Conservation (phyloP, 768 basidiomycete genomes). For the Rhizopogon roseolus region DNA sequence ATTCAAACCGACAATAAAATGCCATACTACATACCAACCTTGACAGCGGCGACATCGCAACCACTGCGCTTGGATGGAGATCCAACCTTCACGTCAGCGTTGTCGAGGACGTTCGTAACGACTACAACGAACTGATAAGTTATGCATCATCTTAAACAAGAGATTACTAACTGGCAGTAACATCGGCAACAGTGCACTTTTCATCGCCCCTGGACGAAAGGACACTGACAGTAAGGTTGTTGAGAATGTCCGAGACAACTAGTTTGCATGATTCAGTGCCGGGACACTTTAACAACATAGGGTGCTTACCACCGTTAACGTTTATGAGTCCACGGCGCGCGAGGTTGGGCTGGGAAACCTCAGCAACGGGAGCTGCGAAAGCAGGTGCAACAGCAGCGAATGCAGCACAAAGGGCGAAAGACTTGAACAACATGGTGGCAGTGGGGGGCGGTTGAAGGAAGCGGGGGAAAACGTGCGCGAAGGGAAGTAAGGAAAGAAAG, state of each 20-base stretch:
- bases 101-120: neutral
- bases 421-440: neutral
- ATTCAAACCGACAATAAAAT: no score
- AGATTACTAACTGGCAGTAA: neutral
- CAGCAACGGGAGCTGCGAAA: neutral
- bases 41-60: neutral
- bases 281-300: no score
- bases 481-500: neutral
- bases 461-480: neutral
- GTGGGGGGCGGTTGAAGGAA: neutral
- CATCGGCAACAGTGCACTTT: neutral
- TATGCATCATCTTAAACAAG: no score
- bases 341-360: no score
- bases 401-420: neutral
- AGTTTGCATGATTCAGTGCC: no score
- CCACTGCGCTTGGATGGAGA: neutral
- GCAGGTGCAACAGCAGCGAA: neutral
- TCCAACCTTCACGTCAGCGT: no score
- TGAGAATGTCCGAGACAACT: neutral
- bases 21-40: neutral
- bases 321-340: no score
- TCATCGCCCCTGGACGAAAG: no score
- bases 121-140: neutral
- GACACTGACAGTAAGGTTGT: no score
- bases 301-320: no score